These are phyloP conservation scores for Calocybe cyanea DNA, from an alignment of 768 basidiomycete species.

Conservation along the genomic window DNA sequence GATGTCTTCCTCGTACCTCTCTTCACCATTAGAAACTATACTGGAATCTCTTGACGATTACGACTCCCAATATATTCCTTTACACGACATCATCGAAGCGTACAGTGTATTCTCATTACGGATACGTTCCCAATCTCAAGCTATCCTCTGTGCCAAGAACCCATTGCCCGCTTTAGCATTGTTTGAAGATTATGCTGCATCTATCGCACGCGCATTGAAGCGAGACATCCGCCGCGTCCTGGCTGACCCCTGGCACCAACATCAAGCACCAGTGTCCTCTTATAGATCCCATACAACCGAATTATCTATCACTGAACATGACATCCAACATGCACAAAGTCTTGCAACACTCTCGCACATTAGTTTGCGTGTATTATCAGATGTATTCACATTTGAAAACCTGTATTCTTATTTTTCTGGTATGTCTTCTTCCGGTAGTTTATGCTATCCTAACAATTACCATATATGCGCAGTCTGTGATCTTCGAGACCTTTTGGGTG, in stretches of 20 bases:
- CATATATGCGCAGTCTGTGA: constrained; percentile 32
- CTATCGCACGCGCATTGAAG: constrained; percentile 38
- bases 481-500: constrained; percentile 40
- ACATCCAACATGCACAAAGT: constrained; percentile 37
- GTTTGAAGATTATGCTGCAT: constrained; percentile 28
- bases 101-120: constrained; percentile 49
- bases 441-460: constrained; percentile 7
- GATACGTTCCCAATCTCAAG: constrained; percentile 28
- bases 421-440: constrained; percentile 25
- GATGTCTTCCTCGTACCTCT: constrained; percentile 25
- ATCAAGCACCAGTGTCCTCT: constrained; percentile 8
- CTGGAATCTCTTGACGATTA: constrained; percentile 39
- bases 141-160: constrained; percentile 14
- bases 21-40: constrained; percentile 44
- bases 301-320: constrained; percentile 24
- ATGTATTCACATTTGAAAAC: constrained; percentile 44
- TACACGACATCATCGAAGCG: constrained; percentile 59
- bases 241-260: constrained; percentile 26
- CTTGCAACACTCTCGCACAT: constrained; percentile 46
- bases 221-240: constrained; percentile 50
- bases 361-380: constrained; percentile 48
- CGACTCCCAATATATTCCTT: constrained; percentile 30
- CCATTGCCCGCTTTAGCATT: constrained; percentile 21
- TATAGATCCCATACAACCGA: constrained; percentile 19
- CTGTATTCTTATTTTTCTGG: constrained; percentile 46